Evolutionary conservation across 2,329 filamentous ascomycete species (phyloP).

Genomic region (Cercospora citrullina): DNA sequence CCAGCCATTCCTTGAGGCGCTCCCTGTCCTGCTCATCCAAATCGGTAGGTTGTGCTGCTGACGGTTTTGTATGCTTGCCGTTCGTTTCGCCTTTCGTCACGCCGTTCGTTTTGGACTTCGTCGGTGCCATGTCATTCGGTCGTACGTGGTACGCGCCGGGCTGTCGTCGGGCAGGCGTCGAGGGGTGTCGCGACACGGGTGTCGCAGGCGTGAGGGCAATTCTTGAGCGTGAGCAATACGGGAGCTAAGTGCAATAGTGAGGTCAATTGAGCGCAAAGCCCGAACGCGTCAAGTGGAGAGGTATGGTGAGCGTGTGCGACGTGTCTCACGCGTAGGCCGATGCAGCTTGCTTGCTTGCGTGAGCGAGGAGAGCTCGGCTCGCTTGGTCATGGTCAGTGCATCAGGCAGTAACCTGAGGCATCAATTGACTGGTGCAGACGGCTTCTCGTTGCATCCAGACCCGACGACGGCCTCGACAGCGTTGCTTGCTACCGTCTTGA

Average conservation of each 20-base stretch:
- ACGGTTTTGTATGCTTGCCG: neutral
- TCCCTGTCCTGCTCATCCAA: slow-evolving; percentile 26
- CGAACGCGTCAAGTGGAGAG: neutral
- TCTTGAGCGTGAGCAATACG: neutral
- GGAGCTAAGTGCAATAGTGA: neutral
- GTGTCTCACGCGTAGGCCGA: neutral
- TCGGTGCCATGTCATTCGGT: slow-evolving; percentile 9
- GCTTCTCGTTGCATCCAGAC: neutral
- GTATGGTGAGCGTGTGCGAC: neutral
- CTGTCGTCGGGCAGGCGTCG: neutral
- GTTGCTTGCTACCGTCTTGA: neutral
- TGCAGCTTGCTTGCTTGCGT: neutral
- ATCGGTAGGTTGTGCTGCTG: slow-evolving; percentile 23
- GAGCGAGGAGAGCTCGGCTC: neutral
- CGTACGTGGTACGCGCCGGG: neutral
- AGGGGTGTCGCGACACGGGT: neutral
- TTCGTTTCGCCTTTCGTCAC: neutral
- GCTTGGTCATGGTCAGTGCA: neutral
- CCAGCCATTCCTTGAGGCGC: slow-evolving; percentile 27
- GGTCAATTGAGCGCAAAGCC: neutral
- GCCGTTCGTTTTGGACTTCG: slow-evolving; percentile 18
- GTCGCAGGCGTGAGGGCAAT: neutral
- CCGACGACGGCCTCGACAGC: neutral
- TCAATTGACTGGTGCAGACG: neutral
- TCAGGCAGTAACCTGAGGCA: neutral